Percentiles rank a stretch among this genome's conserved stretches.
phyloP scores from a whole-genome alignment of 306 rosid genomes.

The Cucurbita ficifolia region DNA sequence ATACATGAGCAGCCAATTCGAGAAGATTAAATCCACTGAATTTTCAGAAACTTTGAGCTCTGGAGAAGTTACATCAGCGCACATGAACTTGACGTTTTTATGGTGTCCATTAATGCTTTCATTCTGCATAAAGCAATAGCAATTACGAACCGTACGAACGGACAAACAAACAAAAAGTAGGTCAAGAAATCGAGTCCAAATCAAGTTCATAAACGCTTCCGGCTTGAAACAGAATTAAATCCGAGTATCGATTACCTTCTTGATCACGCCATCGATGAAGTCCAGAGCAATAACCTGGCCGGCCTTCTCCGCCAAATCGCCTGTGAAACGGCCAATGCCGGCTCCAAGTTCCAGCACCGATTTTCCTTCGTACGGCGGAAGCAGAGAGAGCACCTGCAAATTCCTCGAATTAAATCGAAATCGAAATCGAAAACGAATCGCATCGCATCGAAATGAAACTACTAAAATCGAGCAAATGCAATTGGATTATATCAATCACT shows the following conservation, averaged over 20 bases:
- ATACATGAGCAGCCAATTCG: constrained; percentile 97
- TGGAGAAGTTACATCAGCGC: constrained; percentile 90
- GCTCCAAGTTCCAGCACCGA: constrained; percentile 87
- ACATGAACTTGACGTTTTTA: constrained; percentile 65
- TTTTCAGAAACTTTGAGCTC: constrained; percentile 44
- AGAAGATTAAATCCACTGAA: constrained; percentile 69
- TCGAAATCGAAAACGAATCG: not conserved
- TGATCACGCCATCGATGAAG: constrained; percentile 76
- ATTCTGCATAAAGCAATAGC: constrained; percentile 27
- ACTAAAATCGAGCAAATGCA: not conserved
- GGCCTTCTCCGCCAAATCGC: constrained; percentile 68
- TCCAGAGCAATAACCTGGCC: constrained; percentile 76
- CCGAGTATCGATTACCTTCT: constrained; percentile 33
- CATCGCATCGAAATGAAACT: not conserved
- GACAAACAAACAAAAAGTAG: not conserved
- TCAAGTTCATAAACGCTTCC: not conserved
- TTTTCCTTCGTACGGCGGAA: constrained; percentile 68
- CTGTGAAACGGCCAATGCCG: constrained; percentile 90
- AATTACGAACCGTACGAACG: not conserved
- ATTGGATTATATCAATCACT: not conserved
- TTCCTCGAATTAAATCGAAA: not conserved
- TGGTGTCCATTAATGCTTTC: constrained; percentile 65
- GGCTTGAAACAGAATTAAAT: not conserved
- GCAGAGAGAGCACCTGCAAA: constrained; percentile 54
- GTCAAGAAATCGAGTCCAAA: not conserved